phyloP scores from a whole-genome alignment of 2,329 filamentous ascomycete species.

The Aureobasidium namibiae region DNA sequence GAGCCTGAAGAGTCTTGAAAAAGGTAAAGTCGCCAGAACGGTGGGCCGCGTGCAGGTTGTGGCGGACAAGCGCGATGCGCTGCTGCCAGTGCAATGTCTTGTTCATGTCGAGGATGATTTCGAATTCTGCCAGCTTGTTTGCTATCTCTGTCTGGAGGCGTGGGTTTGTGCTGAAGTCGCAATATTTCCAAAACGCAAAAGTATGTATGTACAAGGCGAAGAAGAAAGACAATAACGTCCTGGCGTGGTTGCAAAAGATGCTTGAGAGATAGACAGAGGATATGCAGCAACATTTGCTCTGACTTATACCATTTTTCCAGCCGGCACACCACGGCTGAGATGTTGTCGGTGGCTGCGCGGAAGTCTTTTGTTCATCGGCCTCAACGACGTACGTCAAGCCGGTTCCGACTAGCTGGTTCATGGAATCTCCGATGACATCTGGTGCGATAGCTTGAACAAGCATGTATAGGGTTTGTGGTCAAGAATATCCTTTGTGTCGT shows the following conservation, averaged over 20 bases:
- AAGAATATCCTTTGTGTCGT: background rate
- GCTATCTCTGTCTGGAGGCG: background rate
- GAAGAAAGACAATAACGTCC: background rate
- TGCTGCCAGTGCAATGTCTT: conserved; percentile 39
- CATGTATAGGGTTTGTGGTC: background rate
- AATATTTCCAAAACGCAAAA: background rate
- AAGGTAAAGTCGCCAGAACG: conserved; percentile 38
- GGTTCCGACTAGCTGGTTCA: conserved; percentile 12
- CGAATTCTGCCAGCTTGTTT: conserved; percentile 11
- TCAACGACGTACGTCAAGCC: background rate
- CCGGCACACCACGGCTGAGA: background rate
- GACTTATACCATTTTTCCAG: background rate
- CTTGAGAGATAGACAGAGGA: background rate
- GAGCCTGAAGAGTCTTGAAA: conserved; percentile 37
- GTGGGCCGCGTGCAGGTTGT: conserved; percentile 37
- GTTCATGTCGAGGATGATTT: conserved; percentile 21
- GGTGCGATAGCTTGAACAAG: background rate
- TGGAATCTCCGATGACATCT: background rate
- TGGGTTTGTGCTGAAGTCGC: no score
- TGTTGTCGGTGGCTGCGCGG: conserved; percentile 3
- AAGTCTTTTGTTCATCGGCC: background rate
- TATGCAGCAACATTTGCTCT: background rate
- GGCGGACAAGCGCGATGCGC: conserved; percentile 36
- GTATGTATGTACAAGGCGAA: background rate
- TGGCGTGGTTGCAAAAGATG: background rate